Evolutionary conservation across 108 stramenopile genomes (phyloP).

Genomic region (Cyclotella baltica): DNA sequence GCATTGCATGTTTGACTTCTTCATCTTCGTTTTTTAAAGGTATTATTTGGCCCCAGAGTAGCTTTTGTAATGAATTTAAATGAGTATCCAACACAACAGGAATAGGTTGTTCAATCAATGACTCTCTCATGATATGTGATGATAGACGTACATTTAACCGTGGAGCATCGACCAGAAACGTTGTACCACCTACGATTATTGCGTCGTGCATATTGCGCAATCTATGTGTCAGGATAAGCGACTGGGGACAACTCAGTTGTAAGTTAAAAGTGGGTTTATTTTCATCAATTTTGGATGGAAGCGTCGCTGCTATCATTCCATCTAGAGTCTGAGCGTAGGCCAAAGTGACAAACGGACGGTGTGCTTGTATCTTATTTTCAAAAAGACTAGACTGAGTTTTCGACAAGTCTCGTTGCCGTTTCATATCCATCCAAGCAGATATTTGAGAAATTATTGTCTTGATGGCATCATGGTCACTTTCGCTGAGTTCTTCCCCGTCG

Average conservation of each 20-base stretch:
- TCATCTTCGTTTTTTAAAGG: background rate
- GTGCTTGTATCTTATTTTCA: background rate
- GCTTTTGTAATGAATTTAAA: constrained; percentile 49
- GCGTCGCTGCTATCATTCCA: constrained; percentile 69
- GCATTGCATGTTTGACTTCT: background rate
- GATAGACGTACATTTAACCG: constrained; percentile 71
- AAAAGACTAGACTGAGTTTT: constrained; percentile 6
- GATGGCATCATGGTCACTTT: constrained; percentile 9
- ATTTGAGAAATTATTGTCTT: constrained; percentile 25
- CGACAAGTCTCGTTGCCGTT: constrained; percentile 5
- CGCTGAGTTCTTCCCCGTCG: constrained; percentile 1
- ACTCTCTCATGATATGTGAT: constrained; percentile 1
- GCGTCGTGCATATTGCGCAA: constrained; percentile 82
- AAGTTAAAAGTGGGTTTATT: constrained; percentile 54
- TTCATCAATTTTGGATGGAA: constrained; percentile 14
- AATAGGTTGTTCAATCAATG: constrained; percentile 56
- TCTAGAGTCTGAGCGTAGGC: constrained; percentile 83
- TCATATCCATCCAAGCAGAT: constrained; percentile 32
- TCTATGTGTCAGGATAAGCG: constrained; percentile 72
- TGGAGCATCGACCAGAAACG: constrained; percentile 75
- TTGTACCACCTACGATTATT: constrained; percentile 78
- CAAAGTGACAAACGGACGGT: constrained; percentile 73
- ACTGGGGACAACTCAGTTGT: constrained; percentile 64
- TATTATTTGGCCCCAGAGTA: constrained; percentile 22
- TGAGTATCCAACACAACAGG: constrained; percentile 80